Base-by-base conservation (phyloP, 225 moss, liverwort and hornwort genomes). In the Climacium dendroides region DNA sequence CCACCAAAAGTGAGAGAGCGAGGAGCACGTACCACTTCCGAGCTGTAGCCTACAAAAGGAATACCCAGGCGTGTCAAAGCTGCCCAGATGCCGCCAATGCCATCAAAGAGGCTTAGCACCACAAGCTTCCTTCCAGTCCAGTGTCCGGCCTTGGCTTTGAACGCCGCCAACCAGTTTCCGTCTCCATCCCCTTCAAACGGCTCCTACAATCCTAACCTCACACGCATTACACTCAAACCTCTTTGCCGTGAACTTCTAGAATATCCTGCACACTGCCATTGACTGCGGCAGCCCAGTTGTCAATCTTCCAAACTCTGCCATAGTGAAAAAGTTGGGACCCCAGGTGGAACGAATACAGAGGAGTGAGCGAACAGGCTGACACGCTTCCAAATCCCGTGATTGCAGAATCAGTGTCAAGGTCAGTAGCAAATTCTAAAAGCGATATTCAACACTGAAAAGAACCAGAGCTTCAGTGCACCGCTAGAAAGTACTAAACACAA, bases 71-170 rank as follows among this genome's bases (percentile, higher is more conserved):
- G 88, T 20, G 85, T 91, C 79, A 91, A 59, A 75, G 93, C 91
- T 85, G 82, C 91, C 89, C 93, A 91, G 74, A 91, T 90, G 79
- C 93, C 91, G 35, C 93, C 93, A 85, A 91, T 93, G 24, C 93
- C 93, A 81, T 93, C 93, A 20, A 91, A 93, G 83, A 93, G 90
- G 78, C 91, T 93, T 2, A 91, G 83, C 32, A 93, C 91, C 87
- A 93, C 91, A 29, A 93, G 90, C 78, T 90, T 91, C 73, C 83
- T 89, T 74, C 89, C 90, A 57, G 28, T 81, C 93, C 90, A 93
- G 15, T 23, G 45, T 15, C 89, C 89, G 58, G 87, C 91, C 86
- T 89, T 72, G 35, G 52, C 50, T 86, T 91, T 93, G 43, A 93
- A 93, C 79, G 81, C 89, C 45, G 89, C 83, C 83, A 91, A 87